These are phyloP conservation scores for Physocladia obscura DNA, from an alignment of 192 early-diverging fungal genomes.

Conservation along the genomic window DNA sequence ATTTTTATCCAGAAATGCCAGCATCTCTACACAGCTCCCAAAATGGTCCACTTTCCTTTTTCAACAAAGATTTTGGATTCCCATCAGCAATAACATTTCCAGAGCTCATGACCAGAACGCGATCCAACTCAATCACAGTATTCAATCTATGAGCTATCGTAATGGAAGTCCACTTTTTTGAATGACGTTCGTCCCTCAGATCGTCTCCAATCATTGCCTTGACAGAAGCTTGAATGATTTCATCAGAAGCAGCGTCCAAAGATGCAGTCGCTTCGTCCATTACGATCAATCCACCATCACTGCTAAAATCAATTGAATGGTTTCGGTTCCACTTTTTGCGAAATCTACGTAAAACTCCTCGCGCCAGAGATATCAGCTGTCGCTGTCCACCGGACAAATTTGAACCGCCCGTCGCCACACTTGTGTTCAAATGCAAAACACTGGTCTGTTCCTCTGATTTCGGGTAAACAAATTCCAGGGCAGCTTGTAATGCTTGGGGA, in stretches of 20 bases:
- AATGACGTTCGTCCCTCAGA: too few species aligned
- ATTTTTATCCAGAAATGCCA: too few species aligned
- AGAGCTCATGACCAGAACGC: constrained; percentile 46
- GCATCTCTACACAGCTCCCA: constrained; percentile 5
- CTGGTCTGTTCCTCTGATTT: constrained; percentile 25
- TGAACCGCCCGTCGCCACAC: constrained; percentile 72
- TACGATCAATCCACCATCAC: constrained; percentile 14
- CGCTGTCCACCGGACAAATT: constrained; percentile 82
- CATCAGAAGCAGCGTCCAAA: constrained; percentile 82
- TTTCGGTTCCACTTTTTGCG: not conserved
- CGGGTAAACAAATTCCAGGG: constrained; percentile 34
- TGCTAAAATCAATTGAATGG: too few species aligned
- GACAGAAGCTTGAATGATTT: constrained; percentile 78
- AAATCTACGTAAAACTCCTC: constrained; percentile 37
- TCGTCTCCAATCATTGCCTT: constrained; percentile 56
- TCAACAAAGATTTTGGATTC: constrained; percentile 49
- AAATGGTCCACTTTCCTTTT: constrained; percentile 1
- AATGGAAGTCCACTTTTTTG: constrained; percentile 64
- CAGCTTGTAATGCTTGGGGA: constrained; percentile 37
- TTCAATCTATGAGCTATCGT: constrained; percentile 82
- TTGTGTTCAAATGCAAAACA: constrained; percentile 55
- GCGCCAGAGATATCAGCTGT: constrained; percentile 61
- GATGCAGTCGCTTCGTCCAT: constrained; percentile 77
- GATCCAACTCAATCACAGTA: constrained; percentile 32
- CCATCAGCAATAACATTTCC: constrained; percentile 53